phyloP scores from a whole-genome alignment of 1,139 yeast species.

The Lodderomyces pseudojiufengensis region DNA sequence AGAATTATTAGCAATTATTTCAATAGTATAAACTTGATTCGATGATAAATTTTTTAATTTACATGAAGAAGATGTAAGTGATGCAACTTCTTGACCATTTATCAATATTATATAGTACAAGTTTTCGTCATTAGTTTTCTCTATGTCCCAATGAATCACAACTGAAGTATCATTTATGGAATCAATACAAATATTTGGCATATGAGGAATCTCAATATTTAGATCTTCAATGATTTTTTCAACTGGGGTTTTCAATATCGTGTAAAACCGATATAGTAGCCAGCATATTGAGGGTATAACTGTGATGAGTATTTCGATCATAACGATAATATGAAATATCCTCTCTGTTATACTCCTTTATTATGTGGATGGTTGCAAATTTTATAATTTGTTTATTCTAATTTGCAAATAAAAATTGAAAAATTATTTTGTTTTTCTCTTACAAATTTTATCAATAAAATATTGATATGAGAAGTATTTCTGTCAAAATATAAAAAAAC shows the following conservation, averaged over 20 bases:
- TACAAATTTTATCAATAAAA: too few species aligned
- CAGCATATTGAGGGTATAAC: constrained; percentile 41
- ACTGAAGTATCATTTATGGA: constrained; percentile 28
- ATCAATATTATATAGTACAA: constrained; percentile 35
- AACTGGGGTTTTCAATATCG: constrained; percentile 35
- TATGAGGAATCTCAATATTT: constrained; percentile 41
- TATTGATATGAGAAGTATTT: too few species aligned
- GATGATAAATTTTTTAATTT: constrained; percentile 32
- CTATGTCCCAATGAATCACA: constrained; percentile 44
- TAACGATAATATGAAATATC: too few species aligned
- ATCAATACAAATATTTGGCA: constrained; percentile 41
- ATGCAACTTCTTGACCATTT: constrained; percentile 38
- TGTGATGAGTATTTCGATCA: constrained; percentile 42
- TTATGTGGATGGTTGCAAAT: too few species aligned
- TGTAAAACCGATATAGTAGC: constrained; percentile 39
- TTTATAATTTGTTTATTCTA: too few species aligned
- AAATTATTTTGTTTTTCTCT: too few species aligned
- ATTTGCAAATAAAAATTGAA: too few species aligned
- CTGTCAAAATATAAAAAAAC: too few species aligned
- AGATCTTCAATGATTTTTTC: constrained; percentile 34
- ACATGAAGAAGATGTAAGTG: constrained; percentile 36
- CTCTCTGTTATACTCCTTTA: too few species aligned
- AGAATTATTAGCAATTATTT: constrained; percentile 38
- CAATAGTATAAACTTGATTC: constrained; percentile 32
- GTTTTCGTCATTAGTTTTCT: constrained; percentile 28